Percentiles rank a stretch among this genome's conserved stretches.
Evolutionary conservation across 2,329 filamentous ascomycete species (phyloP).

Genomic region (Pseudogymnoascus sp.): DNA sequence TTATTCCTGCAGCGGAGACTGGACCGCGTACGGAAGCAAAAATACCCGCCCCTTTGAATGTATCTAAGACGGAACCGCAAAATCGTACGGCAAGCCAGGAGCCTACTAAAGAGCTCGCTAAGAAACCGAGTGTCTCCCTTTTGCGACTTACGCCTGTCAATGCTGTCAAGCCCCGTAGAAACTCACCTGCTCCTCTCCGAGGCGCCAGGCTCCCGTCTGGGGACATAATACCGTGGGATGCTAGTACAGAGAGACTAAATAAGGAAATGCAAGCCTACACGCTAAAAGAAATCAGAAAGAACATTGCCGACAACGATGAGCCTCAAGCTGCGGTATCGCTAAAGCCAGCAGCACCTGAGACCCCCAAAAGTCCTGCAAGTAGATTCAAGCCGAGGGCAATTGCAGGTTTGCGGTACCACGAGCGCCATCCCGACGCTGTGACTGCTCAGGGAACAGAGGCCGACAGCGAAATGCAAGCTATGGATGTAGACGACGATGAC

Average conservation of each 20-base stretch:
- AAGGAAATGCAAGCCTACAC: conserved; percentile 51
- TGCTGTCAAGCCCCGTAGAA: conserved; percentile 6
- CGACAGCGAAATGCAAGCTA: conserved; percentile 28
- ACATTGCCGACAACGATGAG: conserved; percentile 33
- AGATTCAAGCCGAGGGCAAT: conserved; percentile 47
- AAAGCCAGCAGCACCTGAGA: conserved; percentile 11
- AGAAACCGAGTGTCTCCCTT: background rate
- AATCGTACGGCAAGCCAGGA: conserved; percentile 23
- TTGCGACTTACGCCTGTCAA: conserved; percentile 3
- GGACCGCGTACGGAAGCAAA: background rate
- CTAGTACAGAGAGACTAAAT: conserved; percentile 36
- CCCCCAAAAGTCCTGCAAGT: conserved; percentile 21
- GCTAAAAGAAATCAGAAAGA: conserved; percentile 47
- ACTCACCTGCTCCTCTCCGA: conserved; percentile 17
- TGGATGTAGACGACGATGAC: conserved; percentile 38
- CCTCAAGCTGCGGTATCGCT: conserved; percentile 12
- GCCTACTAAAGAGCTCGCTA: conserved; percentile 32
- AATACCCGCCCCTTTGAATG: background rate
- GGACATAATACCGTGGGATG: conserved; percentile 32
- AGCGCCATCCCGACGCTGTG: conserved; percentile 42
- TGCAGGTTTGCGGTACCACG: conserved; percentile 44
- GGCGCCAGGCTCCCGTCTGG: conserved; percentile 24
- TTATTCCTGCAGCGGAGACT: conserved; percentile 2
- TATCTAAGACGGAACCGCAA: conserved; percentile 12
- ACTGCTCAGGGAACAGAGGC: conserved; percentile 20